Conservation (phyloP, 73 alveolate genomes). For the Paramecium octaurelia region DNA sequence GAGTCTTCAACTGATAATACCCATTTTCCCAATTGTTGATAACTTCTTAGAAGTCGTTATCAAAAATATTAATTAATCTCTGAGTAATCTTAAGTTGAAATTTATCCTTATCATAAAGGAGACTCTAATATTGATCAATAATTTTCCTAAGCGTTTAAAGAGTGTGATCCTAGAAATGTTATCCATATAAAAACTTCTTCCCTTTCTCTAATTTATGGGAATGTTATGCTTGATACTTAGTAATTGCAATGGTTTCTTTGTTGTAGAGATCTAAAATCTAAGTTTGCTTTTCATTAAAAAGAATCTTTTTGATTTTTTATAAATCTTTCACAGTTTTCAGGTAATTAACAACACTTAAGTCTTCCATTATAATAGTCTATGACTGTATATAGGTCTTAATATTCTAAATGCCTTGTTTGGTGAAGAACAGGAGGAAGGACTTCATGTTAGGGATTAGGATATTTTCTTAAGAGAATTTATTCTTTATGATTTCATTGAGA, state of each 20-base stretch:
- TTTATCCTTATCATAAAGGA: background rate
- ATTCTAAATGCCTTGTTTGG: background rate
- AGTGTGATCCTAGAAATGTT: constrained; percentile 10
- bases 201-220: constrained; percentile 31
- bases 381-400: background rate
- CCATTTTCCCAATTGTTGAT: background rate
- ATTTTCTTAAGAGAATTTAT: background rate
- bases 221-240: background rate
- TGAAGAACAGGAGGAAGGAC: background rate
- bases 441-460: constrained; percentile 12
- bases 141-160: background rate
- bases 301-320: background rate
- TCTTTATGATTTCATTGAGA: background rate
- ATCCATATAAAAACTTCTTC: background rate
- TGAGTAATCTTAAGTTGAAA: background rate
- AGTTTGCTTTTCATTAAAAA: background rate
- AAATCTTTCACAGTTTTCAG: background rate
- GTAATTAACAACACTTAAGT: background rate
- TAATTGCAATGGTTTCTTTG: background rate
- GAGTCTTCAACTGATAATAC: background rate
- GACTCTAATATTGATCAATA: background rate
- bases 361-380: background rate
- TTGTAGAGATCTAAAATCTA: background rate
- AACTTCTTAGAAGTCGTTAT: background rate
- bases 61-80: background rate